Percentiles rank a stretch among this genome's conserved stretches.
Conservation (phyloP, 192 early-diverging fungal species). For the Coemansia sp. region DNA sequence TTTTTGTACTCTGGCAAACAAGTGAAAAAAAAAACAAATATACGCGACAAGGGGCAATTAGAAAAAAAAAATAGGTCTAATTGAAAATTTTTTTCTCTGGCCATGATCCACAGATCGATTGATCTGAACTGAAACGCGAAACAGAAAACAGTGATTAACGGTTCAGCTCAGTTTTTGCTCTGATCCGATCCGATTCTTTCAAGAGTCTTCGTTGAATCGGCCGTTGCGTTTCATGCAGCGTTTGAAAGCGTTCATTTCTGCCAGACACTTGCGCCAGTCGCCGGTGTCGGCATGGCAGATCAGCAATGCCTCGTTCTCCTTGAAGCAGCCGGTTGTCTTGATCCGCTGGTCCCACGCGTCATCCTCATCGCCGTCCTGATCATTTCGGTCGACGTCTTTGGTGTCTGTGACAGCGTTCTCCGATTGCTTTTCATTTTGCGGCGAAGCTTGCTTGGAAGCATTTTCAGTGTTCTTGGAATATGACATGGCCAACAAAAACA, state of each 20-base stretch:
- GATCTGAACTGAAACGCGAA: not conserved
- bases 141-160: too few relatives aligned
- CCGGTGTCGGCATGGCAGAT: constrained; percentile 82
- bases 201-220: constrained; percentile 1
- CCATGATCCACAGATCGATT: not conserved
- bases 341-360: constrained; percentile 83
- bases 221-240: constrained; percentile 64
- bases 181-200: not conserved
- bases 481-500: not conserved
- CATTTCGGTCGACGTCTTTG: not conserved
- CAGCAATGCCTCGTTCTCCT: constrained; percentile 79
- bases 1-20: not conserved
- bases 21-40: not conserved
- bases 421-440: not conserved
- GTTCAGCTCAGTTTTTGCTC: not conserved
- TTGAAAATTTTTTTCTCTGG: not conserved
- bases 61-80: not conserved
- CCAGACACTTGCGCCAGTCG: constrained; percentile 85
- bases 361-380: constrained; percentile 75
- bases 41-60: not conserved
- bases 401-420: not conserved
- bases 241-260: constrained; percentile 77
- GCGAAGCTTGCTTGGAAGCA: not conserved
- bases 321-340: constrained; percentile 73
- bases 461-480: not conserved